Evolutionary conservation across 2,329 filamentous ascomycete species (phyloP).

Genomic region (Botryotinia globosa): DNA sequence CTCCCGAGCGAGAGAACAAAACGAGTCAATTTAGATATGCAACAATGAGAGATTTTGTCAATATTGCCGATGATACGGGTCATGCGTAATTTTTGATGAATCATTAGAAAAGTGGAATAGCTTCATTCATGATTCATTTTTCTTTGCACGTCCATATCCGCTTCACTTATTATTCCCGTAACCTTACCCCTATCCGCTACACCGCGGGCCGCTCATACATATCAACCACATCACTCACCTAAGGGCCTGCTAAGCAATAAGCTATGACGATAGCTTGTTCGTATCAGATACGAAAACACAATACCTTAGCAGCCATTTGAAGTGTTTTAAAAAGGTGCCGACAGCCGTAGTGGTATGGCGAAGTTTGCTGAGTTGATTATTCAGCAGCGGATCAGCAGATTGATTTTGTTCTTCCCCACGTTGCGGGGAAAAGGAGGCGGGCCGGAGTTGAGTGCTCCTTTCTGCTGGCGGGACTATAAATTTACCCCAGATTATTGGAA

Average conservation of each 20-base stretch:
- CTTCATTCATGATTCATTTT: not conserved
- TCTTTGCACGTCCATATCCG: not conserved
- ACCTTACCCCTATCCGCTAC: not conserved
- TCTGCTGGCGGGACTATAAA: too few relatives aligned
- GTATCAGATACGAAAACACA: not conserved
- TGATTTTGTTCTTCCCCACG: not conserved
- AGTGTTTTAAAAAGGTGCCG: not conserved
- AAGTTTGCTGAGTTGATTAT: not conserved
- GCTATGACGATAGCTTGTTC: not conserved
- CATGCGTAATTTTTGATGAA: not conserved
- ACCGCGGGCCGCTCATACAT: not conserved
- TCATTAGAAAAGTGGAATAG: slow-evolving; percentile 2
- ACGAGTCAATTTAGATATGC: not conserved
- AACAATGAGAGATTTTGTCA: not conserved
- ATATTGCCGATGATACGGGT: not conserved
- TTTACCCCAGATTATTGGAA: not conserved
- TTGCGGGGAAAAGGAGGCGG: not conserved
- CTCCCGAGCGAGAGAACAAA: not conserved
- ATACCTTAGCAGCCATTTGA: too few relatives aligned
- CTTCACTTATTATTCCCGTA: not conserved
- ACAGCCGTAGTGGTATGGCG: not conserved
- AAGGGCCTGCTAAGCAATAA: too few relatives aligned
- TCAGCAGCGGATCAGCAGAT: not conserved
- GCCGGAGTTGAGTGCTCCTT: not conserved
- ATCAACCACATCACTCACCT: not conserved